These are phyloP conservation scores for Cardiospermum halicacabum DNA, from an alignment of 345 rosid species.

Conservation along the genomic window DNA sequence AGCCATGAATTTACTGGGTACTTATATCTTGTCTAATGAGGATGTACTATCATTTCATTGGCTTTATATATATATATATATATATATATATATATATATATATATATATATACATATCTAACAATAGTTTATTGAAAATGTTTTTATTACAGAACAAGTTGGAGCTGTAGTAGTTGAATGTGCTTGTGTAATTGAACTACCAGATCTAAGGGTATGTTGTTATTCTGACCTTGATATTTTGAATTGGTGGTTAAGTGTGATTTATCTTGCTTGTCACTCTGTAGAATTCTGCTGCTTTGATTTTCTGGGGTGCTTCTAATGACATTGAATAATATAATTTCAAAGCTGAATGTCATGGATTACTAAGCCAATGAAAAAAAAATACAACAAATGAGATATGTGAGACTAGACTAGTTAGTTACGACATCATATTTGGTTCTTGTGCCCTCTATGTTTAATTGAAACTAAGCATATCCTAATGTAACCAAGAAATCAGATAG, in stretches of 20 bases:
- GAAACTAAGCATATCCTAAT: no score
- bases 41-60: no score
- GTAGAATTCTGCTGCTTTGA: background rate
- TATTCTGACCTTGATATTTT: background rate
- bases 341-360: background rate
- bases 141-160: slow-evolving; percentile 49
- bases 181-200: slow-evolving; percentile 82
- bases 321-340: background rate
- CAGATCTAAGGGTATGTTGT: slow-evolving; percentile 61
- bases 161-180: slow-evolving; percentile 95
- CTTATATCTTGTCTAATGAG: no score
- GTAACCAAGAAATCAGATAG: background rate
- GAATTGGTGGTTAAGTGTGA: background rate
- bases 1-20: slow-evolving; percentile 91
- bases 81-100: no score
- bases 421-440: no score
- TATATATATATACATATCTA: no score
- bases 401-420: background rate
- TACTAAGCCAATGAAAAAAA: background rate
- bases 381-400: background rate
- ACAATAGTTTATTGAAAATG: background rate
- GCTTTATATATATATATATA: no score
- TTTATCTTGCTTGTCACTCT: background rate
- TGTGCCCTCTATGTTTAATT: no score
- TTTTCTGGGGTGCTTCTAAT: background rate